Evolutionary conservation across 208 protist genomes (phyloP).

Genomic region (Willaertia magna): DNA sequence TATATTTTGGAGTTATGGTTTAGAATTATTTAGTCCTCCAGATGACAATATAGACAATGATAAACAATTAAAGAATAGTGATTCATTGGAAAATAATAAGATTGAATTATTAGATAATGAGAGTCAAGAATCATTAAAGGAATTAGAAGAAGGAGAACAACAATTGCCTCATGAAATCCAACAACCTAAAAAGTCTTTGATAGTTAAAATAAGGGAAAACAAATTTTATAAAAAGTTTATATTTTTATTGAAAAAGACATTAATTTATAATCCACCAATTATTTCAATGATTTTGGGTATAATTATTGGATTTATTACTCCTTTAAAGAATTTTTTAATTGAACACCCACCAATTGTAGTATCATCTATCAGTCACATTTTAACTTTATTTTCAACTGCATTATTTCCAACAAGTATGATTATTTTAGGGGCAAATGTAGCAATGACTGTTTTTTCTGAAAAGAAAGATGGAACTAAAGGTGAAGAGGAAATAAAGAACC

Average conservation of each 20-base stretch:
- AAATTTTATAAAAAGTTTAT: background rate
- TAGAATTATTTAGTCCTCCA: background rate
- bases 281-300: background rate
- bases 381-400: background rate
- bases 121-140: too few relatives aligned
- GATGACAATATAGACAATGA: background rate
- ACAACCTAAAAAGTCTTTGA: background rate
- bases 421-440: background rate
- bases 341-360: background rate
- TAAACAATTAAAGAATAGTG: background rate
- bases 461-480: background rate
- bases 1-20: background rate
- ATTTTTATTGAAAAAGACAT: background rate
- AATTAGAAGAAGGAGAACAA: background rate
- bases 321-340: background rate
- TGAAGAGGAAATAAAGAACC: too few relatives aligned
- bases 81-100: background rate
- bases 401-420: background rate
- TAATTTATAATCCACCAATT: background rate
- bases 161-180: background rate
- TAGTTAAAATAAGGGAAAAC: background rate
- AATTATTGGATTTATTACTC: background rate
- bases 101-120: background rate
- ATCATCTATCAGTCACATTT: background rate
- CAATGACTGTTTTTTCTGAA: background rate